Conservation (phyloP, 2,329 filamentous ascomycete species). For the Paraconiothyrium sp. region DNA sequence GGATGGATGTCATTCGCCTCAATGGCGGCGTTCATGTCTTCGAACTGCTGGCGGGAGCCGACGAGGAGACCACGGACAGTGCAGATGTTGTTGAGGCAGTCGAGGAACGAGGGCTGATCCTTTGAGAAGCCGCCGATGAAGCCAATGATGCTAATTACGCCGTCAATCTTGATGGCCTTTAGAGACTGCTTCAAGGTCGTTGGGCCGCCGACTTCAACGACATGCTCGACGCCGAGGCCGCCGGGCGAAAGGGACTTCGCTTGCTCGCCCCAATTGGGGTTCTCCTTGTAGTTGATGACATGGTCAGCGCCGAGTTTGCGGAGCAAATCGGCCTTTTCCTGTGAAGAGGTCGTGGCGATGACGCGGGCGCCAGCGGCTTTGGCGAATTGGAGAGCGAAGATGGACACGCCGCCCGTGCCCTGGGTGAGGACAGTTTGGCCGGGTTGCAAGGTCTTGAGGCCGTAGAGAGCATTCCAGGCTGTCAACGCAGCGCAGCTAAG, state of each 20-base stretch:
- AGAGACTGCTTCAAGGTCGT: constrained; percentile 65
- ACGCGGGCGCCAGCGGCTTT: constrained; percentile 65
- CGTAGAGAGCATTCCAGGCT: constrained; percentile 65
- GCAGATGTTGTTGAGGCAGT: constrained; percentile 58
- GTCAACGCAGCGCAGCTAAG: constrained; percentile 56
- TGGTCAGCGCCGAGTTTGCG: constrained; percentile 65
- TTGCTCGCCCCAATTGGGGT: constrained; percentile 63
- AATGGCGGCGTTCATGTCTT: constrained; percentile 68
- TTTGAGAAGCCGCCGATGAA: constrained; percentile 63
- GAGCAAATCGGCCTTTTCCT: constrained; percentile 60
- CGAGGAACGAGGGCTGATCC: constrained; percentile 62
- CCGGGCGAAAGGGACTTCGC: constrained; percentile 62
- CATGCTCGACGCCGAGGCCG: constrained; percentile 67
- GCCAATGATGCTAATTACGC: constrained; percentile 63
- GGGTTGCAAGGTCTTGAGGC: constrained; percentile 52
- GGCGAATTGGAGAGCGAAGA: constrained; percentile 70
- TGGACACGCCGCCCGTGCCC: constrained; percentile 74
- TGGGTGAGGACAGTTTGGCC: constrained; percentile 68
- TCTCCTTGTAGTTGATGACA: constrained; percentile 66
- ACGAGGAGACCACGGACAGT: constrained; percentile 68
- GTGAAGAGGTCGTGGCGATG: constrained; percentile 66
- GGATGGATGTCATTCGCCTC: constrained; percentile 68
- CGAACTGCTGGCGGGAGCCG: constrained; percentile 64
- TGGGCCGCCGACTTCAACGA: constrained; percentile 73
- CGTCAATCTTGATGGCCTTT: constrained; percentile 64